phyloP scores from a whole-genome alignment of 1,284 basidiomycete species.

The Polyporus tsugae region DNA sequence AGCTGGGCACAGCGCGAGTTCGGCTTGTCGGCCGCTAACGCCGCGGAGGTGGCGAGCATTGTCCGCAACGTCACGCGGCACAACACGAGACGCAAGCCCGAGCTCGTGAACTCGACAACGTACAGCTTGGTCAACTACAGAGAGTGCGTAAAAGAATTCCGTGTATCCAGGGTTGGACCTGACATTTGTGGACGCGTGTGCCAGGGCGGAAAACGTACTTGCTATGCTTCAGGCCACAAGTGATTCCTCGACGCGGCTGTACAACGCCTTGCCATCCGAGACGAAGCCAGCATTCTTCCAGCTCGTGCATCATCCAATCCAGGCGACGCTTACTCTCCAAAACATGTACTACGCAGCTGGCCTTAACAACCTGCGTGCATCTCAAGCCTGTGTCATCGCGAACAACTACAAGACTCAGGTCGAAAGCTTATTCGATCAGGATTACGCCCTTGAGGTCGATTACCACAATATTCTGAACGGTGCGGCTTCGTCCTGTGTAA shows the following conservation, averaged over 20 bases:
- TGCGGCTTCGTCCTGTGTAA: conserved; percentile 35
- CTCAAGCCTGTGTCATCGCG: conserved; percentile 69
- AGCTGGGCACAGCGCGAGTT: conserved; percentile 75
- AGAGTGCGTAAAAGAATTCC: conserved; percentile 56
- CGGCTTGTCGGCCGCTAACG: conserved; percentile 50
- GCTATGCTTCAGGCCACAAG: conserved; percentile 57
- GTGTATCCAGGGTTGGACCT: conserved; percentile 1
- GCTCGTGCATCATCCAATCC: conserved; percentile 68
- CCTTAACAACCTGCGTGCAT: conserved; percentile 67
- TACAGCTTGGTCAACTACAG: conserved; percentile 72
- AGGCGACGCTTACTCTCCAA: conserved; percentile 64
- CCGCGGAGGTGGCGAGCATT: conserved; percentile 56
- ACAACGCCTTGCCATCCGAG: conserved; percentile 54
- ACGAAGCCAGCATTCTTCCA: conserved; percentile 72
- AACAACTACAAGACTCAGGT: conserved; percentile 65
- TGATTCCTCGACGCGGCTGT: conserved; percentile 61
- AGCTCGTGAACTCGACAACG: conserved; percentile 68
- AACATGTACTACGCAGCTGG: conserved; percentile 66
- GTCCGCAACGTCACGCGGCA: conserved; percentile 67
- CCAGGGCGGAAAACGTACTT: conserved; percentile 64
- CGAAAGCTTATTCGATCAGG: conserved; percentile 62
- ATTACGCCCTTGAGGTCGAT: conserved; percentile 64
- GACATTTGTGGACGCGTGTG: not conserved
- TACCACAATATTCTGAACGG: conserved; percentile 69
- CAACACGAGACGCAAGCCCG: conserved; percentile 72